A percentile compares a stretch with the other conserved stretches of the same genome.
Evolutionary conservation across 208 protist genomes (phyloP).

Genomic region (Leptomonas seymouri): DNA sequence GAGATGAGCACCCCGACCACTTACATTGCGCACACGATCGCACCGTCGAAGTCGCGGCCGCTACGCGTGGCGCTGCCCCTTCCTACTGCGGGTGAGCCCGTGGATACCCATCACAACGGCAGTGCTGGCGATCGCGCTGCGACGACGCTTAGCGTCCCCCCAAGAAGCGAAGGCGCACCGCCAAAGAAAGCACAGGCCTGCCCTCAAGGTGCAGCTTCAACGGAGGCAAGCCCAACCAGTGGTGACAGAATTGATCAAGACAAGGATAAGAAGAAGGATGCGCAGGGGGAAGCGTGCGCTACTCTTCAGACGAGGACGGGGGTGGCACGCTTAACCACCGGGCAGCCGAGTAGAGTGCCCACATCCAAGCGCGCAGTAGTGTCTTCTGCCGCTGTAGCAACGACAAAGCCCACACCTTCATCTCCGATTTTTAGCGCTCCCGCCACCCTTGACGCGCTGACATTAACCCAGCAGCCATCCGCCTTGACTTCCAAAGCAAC

Average conservation of each 20-base stretch:
- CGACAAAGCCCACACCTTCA: background rate
- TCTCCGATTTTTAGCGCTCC: background rate
- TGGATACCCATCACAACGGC: background rate
- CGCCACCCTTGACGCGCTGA: background rate
- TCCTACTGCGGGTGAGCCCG: background rate
- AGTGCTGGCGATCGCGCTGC: no score
- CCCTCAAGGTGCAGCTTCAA: background rate
- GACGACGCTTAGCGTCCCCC: no score
- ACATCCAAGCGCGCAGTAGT: background rate
- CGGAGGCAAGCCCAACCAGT: background rate
- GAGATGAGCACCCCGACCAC: background rate
- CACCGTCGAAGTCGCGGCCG: conserved; percentile 16
- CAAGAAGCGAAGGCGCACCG: background rate
- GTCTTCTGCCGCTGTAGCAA: background rate
- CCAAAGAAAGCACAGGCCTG: background rate
- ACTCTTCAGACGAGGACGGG: background rate
- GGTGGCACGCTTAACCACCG: background rate
- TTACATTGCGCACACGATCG: conserved; percentile 18
- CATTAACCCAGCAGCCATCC: background rate
- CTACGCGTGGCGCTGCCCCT: conserved; percentile 1
- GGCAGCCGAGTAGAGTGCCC: background rate
- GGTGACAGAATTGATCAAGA: background rate
- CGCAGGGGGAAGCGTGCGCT: background rate
- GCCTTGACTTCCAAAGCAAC: background rate
- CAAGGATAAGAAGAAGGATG: background rate